Evolutionary conservation across 306 rosid species (phyloP), one percentile per base, ranked within the genome.

Genomic region (Citrullus amarus): DNA sequence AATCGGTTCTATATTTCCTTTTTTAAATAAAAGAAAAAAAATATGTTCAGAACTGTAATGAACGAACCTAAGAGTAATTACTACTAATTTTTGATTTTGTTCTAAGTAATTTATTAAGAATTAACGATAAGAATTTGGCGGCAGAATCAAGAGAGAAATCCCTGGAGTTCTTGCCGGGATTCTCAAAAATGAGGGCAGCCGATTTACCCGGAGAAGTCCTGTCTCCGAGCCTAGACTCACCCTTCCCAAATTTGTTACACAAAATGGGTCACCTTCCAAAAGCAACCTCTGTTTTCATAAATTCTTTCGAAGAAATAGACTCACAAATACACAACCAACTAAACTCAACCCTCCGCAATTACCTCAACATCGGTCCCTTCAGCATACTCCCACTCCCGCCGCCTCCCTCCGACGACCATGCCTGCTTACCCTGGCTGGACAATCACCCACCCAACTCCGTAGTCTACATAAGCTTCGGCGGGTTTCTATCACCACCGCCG

Each of bases 331-430:
- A 46, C 3, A 72, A 78, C 3, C 59, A 65, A 6, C 90, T 92
- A 1, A 80, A 80, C 43, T 68, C 84, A 4, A 85, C 54, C 32
- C 80, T 89, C 67, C 46, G 41, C 0, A 56, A 58, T 63, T 58
- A 88, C 6, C 82, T 94, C 6, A 80, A 89, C 15, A 62, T 94
- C 20, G 97, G 97, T 77, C 96, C 97, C 18, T 82, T 92, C 76
- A 80, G 20, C n/a, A 69, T 89, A 20, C 61, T 88, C 41, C 59
- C 81, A 0, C 86, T 83, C 5, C 85, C 82, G 18, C 58, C 70
- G 6, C 11, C 43, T 14, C 5, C 32, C n/a, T 25, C 80, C 0
- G 92, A 90, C 30, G 85, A 80, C 0, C 61, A 80, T 0, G 86
- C 81, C 0, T 90, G 92, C 60, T 15, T 92, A 74, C 50, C 84